Evolutionary conservation across 768 basidiomycete genomes (phyloP), one percentile per base, ranked within the genome.

Genomic region (Trametes villosa): DNA sequence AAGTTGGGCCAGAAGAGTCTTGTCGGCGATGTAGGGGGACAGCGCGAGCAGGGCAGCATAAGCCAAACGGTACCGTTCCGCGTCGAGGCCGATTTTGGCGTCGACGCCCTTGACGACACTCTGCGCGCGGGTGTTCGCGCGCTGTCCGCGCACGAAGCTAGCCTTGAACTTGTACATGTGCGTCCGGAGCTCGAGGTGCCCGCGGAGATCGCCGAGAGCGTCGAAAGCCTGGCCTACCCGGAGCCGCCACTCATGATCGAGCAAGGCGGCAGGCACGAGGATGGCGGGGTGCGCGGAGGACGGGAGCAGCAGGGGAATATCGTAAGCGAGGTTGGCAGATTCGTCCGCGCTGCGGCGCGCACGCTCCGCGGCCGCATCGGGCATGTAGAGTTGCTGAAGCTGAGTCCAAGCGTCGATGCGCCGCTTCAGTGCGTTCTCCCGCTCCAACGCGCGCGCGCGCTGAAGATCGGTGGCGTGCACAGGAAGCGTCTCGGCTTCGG

Each of bases 241-340:
- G 12, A 61, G 30, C 2, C 31, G 46, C 45, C 40, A 49, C 30
- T 61, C 60, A 8, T 12, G n/a, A 1, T 56, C 22, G 18, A 56
- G 36, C 4, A 61, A 40, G 2, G 13, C 26, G 30, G 34, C 17
- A 11, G 27, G 8, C 36, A 44, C 47, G 24, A 13, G 34, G 9
- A 33, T 6, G 17, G 3, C 9, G 22, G 24, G 18, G 27, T 9
- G 15, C 9, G 29, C 11, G 9, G 31, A 13, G 12, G 58, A 60
- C 0, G 63, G 63, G 9, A 64, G 49, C 2, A 60, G 49, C 5
- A 60, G 54, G 11, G 59, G 54, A 18, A 49, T 44, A 30, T 31
- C 17, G 30, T 48, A 15, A 20, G 47, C 12, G 26, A 48, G 47
- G 30, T 29, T 9, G 18, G n/a, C 17, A 22, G 41, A 9, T 22